phyloP scores from a whole-genome alignment of 768 basidiomycete species.

The Trametes gibbosa region DNA sequence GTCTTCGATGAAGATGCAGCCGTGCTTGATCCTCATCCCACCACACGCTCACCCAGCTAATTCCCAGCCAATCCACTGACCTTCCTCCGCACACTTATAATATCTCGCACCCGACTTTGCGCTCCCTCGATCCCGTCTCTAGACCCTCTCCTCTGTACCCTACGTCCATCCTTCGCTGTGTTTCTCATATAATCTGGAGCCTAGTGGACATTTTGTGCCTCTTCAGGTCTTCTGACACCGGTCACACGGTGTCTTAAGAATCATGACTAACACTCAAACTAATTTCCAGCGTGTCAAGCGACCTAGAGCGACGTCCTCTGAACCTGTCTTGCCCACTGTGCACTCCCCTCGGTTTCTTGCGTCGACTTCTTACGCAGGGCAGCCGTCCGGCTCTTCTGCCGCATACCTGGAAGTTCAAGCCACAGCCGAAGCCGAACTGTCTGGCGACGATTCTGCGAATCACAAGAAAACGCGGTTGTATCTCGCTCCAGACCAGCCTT shows the following conservation, averaged over 20 bases:
- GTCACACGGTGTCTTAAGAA: background rate
- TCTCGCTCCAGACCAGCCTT: constrained; percentile 72
- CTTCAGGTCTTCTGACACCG: background rate
- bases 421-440: too few species aligned
- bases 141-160: background rate
- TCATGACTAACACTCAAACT: background rate
- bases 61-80: background rate
- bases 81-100: background rate
- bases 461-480: background rate
- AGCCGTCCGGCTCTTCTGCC: too few species aligned
- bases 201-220: background rate
- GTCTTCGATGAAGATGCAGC: background rate
- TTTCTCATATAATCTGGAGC: background rate
- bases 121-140: background rate
- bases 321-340: background rate
- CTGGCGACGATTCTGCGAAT: too few species aligned
- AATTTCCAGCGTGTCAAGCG: background rate
- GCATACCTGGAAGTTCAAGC: background rate
- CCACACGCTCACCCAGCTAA: background rate
- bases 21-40: background rate
- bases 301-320: background rate
- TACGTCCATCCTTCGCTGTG: background rate
- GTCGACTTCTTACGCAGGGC: too few species aligned
- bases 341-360: too few species aligned
- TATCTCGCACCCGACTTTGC: background rate